phyloP scores from a whole-genome alignment of 768 basidiomycete species.

The Agrocybe praecox region DNA sequence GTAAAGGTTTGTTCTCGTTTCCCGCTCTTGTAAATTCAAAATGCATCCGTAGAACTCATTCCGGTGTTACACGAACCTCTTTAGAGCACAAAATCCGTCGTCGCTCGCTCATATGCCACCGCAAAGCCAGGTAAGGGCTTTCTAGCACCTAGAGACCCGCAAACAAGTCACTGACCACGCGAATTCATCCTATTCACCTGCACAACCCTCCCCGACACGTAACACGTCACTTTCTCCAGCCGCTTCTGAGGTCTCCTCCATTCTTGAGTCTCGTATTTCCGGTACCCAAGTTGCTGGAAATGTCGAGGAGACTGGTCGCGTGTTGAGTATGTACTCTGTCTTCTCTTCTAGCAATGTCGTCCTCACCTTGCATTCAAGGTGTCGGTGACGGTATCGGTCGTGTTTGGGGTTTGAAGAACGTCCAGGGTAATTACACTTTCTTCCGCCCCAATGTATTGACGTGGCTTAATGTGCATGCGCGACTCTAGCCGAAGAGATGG shows the following conservation, averaged over 20 bases:
- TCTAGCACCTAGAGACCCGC: conserved; percentile 2
- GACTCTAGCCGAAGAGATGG: conserved; percentile 95
- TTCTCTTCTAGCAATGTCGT: neutral
- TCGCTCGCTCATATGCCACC: conserved; percentile 90
- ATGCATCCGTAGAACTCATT: conserved; percentile 13
- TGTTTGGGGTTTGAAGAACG: conserved; percentile 98
- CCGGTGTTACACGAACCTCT: conserved; percentile 24
- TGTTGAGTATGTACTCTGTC: conserved; percentile 74
- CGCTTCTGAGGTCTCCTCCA: conserved; percentile 98
- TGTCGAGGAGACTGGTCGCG: conserved; percentile 99
- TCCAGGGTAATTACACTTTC: conserved; percentile 71
- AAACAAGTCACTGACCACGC: conserved; percentile 22
- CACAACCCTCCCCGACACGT: conserved; percentile 20
- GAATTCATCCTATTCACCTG: conserved; percentile 22
- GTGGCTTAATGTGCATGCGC: conserved; percentile 20
- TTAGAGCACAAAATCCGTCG: conserved; percentile 50
- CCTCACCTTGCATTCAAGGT: conserved; percentile 51
- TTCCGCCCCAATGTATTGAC: conserved; percentile 10
- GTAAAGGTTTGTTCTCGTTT: conserved; percentile 51
- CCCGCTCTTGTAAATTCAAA: neutral
- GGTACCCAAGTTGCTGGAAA: conserved; percentile 90
- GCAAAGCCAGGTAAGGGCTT: conserved; percentile 88
- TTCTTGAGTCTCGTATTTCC: conserved; percentile 97
- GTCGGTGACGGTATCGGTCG: conserved; percentile 99
- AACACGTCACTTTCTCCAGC: conserved; percentile 57